Percentiles rank a stretch among this genome's conserved stretches.
These are phyloP conservation scores for Neurospora sp. DNA, from an alignment of 495 filamentous ascomycete species.

Conservation along the genomic window DNA sequence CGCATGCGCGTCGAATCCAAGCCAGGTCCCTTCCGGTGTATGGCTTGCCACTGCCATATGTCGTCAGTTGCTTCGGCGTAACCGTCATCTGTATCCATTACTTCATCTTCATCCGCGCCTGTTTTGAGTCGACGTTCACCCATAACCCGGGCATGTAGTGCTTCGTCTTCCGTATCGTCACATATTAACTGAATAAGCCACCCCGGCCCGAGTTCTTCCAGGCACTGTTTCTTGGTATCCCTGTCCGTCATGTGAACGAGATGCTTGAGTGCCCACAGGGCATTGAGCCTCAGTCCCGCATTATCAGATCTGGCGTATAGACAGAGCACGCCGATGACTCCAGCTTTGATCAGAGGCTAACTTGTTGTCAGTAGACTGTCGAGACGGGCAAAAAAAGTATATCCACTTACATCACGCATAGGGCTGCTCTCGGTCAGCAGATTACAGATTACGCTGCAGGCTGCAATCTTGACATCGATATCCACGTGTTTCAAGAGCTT, in stretches of 20 bases:
- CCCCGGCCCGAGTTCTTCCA: conserved; percentile 64
- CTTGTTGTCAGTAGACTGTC: conserved; percentile 17
- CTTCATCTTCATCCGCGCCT: conserved; percentile 49
- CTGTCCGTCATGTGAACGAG: conserved; percentile 58
- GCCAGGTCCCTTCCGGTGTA: conserved; percentile 2
- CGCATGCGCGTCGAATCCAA: conserved; percentile 21
- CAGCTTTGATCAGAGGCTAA: conserved; percentile 62
- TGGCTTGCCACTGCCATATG: conserved; percentile 12
- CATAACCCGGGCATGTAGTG: conserved; percentile 25
- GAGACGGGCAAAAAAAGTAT: not conserved
- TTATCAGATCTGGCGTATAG: conserved; percentile 73
- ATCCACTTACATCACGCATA: conserved; percentile 64
- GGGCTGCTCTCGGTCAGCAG: conserved; percentile 78
- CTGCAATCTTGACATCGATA: conserved; percentile 74
- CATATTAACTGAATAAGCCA: conserved; percentile 74
- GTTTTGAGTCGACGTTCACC: conserved; percentile 13
- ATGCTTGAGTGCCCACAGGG: conserved; percentile 90
- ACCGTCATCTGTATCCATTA: conserved; percentile 44
- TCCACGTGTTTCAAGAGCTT: conserved; percentile 64
- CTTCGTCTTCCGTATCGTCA: conserved; percentile 44
- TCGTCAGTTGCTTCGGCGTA: conserved; percentile 16
- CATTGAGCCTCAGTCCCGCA: conserved; percentile 62
- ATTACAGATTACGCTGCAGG: conserved; percentile 74
- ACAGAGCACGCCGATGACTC: conserved; percentile 69
- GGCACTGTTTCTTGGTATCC: conserved; percentile 60